Percentiles rank a stretch among this genome's conserved stretches.
These are phyloP conservation scores for Dictyostelium capitatum DNA, from an alignment of 78 protist species.

Conservation along the genomic window DNA sequence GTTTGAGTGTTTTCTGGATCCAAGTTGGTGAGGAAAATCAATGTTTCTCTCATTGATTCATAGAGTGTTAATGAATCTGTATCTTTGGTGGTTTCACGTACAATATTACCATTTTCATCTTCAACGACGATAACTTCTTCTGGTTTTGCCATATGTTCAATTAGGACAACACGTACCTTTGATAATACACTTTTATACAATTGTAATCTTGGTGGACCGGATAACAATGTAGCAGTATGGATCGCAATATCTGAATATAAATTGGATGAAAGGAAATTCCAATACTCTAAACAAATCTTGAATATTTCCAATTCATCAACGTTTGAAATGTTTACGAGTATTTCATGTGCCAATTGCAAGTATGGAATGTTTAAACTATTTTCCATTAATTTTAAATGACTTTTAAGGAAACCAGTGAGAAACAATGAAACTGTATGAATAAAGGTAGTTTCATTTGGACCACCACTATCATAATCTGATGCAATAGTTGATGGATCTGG, in stretches of 20 bases:
- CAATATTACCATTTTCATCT: constrained; percentile 97
- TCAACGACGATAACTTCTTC: constrained; percentile 99
- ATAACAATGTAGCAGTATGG: constrained; percentile 1
- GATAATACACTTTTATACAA: constrained; percentile 89
- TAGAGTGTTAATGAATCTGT: constrained; percentile 93
- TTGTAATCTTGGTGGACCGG: constrained; percentile 64
- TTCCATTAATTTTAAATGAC: constrained; percentile 89
- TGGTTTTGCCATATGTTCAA: constrained; percentile 98
- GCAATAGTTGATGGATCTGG: constrained; percentile 82
- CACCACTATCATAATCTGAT: constrained; percentile 51
- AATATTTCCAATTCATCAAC: constrained; percentile 96
- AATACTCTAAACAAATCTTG: constrained; percentile 98
- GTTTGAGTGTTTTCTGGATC: constrained; percentile 94
- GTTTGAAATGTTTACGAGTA: constrained; percentile 88
- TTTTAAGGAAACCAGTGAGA: constrained; percentile 89
- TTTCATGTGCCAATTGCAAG: constrained; percentile 78
- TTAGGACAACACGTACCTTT: constrained; percentile 92
- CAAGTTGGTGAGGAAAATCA: constrained; percentile 96
- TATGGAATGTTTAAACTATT: constrained; percentile 34
- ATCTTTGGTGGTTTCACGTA: constrained; percentile 93
- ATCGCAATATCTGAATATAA: constrained; percentile 65
- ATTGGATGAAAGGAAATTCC: constrained; percentile 87
- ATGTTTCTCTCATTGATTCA: constrained; percentile 89
- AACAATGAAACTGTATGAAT: constrained; percentile 91
- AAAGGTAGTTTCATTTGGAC: constrained; percentile 80